These are phyloP conservation scores for Podospora didyma DNA, from an alignment of 495 filamentous ascomycete species.

Conservation along the genomic window DNA sequence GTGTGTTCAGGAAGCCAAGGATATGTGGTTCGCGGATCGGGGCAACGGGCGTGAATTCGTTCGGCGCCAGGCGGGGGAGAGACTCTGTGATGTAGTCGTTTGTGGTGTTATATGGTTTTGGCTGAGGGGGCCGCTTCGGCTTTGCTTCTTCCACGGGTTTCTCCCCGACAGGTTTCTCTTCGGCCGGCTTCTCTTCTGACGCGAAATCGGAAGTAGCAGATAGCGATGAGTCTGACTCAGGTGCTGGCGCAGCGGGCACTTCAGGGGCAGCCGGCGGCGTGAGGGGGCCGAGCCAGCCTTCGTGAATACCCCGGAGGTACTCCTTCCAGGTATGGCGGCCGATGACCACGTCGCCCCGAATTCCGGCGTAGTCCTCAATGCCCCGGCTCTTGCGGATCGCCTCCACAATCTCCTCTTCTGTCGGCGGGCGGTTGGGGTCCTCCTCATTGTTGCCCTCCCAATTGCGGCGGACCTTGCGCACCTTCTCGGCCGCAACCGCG, in stretches of 20 bases:
- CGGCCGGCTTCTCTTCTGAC: slow-evolving; percentile 21
- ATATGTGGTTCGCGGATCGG: slow-evolving; percentile 81
- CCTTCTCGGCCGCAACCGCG: slow-evolving; percentile 73
- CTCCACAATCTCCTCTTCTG: slow-evolving; percentile 54
- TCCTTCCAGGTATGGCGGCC: slow-evolving; percentile 97
- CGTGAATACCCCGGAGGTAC: slow-evolving; percentile 87
- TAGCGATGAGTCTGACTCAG: too few species aligned
- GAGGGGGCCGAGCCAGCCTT: slow-evolving; percentile 92
- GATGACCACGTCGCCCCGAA: slow-evolving; percentile 79
- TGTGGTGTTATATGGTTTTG: slow-evolving; percentile 63
- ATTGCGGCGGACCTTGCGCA: slow-evolving; percentile 63
- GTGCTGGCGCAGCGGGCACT: neutral
- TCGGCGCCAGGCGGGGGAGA: slow-evolving; percentile 59
- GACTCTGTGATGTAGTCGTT: slow-evolving; percentile 60
- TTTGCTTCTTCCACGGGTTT: slow-evolving; percentile 42
- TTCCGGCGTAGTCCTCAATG: slow-evolving; percentile 65
- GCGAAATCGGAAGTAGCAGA: slow-evolving; percentile 20
- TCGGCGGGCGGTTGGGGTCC: slow-evolving; percentile 35
- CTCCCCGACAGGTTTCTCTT: slow-evolving; percentile 23
- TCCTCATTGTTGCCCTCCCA: slow-evolving; percentile 50
- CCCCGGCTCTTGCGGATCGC: slow-evolving; percentile 55
- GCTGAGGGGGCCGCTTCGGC: slow-evolving; percentile 46
- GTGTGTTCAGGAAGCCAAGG: slow-evolving; percentile 90
- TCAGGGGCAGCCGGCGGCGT: slow-evolving; percentile 30
- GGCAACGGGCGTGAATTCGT: slow-evolving; percentile 58